phyloP scores from a whole-genome alignment of 2,329 filamentous ascomycete genomes.

The Penicillium brevicompactum region DNA sequence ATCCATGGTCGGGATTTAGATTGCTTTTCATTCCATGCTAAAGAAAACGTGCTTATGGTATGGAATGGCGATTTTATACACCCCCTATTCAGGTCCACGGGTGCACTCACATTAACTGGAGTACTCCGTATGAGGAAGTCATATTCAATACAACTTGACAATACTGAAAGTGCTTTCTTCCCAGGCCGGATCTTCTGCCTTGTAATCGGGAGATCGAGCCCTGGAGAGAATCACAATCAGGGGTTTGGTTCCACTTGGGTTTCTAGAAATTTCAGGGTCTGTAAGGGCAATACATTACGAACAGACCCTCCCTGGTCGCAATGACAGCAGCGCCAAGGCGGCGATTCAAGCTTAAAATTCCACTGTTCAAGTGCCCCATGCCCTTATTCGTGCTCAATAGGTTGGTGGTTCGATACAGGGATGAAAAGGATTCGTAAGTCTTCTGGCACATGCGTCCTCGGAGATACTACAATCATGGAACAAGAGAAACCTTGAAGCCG shows the following conservation, averaged over 20 bases:
- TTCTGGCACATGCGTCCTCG: neutral
- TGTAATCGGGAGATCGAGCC: neutral
- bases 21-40: too few relatives aligned
- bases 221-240: neutral
- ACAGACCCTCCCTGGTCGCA: neutral
- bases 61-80: too few relatives aligned
- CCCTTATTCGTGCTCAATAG: too few relatives aligned
- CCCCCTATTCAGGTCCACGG: too few relatives aligned
- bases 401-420: neutral
- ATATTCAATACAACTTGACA: too few relatives aligned
- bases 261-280: constrained; percentile 1
- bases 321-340: constrained; percentile 21
- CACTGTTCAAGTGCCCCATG: neutral
- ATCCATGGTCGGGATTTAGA: too few relatives aligned
- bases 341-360: constrained; percentile 16
- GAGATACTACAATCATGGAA: too few relatives aligned
- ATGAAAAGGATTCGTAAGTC: constrained; percentile 1
- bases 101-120: too few relatives aligned
- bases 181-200: neutral
- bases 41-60: too few relatives aligned
- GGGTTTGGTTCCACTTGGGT: neutral
- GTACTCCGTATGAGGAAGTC: too few relatives aligned
- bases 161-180: too few relatives aligned
- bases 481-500: neutral
- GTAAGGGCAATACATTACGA: neutral